Evolutionary conservation across 148 eudicot species (phyloP), one percentile per base, ranked within the genome.

Genomic region (Heliosperma pusillum): DNA sequence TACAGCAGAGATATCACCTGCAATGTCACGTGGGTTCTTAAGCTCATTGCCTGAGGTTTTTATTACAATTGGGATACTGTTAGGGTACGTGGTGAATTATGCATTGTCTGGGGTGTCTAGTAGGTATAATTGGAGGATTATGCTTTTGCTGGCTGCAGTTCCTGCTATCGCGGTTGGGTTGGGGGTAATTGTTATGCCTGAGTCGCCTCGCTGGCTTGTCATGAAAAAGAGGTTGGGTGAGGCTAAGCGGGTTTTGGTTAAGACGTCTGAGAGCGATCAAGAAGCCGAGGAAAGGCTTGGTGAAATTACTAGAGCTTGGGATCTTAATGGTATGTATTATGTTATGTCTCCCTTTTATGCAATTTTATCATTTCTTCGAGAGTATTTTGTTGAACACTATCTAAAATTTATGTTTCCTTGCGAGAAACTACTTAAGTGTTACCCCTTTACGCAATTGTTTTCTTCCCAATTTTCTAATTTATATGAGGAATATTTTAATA

Each of bases 191-290:
- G 67, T 68, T 11, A 95, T 95, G 97, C 97, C 98, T 2, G 98
- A 95, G 75, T 95, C 97, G 52, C 98, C 98, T 0, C 84, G 96
- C 71, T 95, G 98, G 98, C 89, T 95, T 20, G 86, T 87, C 53
- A 89, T 90, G 93, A 88, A 86, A 55, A 90, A 88, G 17, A 76
- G 87, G 72, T 21, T 77, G 19, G 79, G 42, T 0, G 96, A 90
- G 72, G 97, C 97, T 2, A 80, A 82, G 66, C 40, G 22, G 12
- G 87, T 92, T 12, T 69, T 95, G 70, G 66, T 80, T 15, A 84
- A 79, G 42, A 89, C 90, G 4, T 95, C 92, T 0, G 78, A 76
- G 6, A 81, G 42, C 21, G 88, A 85, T 21, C 91, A 78, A 4
- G 96, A 95, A 73, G 97, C 98, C 5, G 83, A 86, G 53, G 20